phyloP scores from a whole-genome alignment of 192 early-diverging fungal genomes.

The Thoreauomyces humboldtii region DNA sequence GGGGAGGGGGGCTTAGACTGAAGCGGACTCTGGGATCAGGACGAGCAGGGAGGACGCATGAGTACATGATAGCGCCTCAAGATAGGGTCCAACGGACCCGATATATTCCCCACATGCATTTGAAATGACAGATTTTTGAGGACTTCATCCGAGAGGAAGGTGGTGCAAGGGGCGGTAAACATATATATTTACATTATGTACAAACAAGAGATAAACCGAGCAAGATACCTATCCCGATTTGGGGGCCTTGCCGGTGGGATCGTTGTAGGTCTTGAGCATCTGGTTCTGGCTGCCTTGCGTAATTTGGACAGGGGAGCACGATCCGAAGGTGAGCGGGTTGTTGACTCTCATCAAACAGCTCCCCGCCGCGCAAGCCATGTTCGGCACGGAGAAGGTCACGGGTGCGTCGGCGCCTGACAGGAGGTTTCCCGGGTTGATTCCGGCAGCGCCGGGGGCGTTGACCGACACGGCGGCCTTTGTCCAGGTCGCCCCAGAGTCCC shows the following conservation, averaged over 20 bases:
- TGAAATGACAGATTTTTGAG: too few species aligned
- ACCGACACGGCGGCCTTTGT: background rate
- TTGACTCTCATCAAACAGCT: slow-evolving; percentile 18
- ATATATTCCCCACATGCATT: too few species aligned
- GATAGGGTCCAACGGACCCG: too few species aligned
- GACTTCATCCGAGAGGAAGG: too few species aligned
- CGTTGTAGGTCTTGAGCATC: slow-evolving; percentile 5
- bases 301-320: slow-evolving; percentile 21
- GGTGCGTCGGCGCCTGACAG: background rate
- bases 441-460: slow-evolving; percentile 18
- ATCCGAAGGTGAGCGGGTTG: slow-evolving; percentile 26
- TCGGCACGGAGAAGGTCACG: slow-evolving; percentile 6
- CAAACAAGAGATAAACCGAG: too few species aligned
- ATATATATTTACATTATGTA: too few species aligned
- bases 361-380: slow-evolving; percentile 25
- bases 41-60: too few species aligned
- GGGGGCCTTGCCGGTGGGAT: slow-evolving; percentile 4
- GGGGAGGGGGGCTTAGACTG: too few species aligned
- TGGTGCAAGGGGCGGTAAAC: too few species aligned
- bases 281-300: background rate
- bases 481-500: slow-evolving; percentile 14
- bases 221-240: background rate
- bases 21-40: too few species aligned
- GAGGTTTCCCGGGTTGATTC: slow-evolving; percentile 15
- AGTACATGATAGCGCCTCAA: too few species aligned